Base-by-base conservation (phyloP, 345 rosid species). In the Geranium brycei region DNA sequence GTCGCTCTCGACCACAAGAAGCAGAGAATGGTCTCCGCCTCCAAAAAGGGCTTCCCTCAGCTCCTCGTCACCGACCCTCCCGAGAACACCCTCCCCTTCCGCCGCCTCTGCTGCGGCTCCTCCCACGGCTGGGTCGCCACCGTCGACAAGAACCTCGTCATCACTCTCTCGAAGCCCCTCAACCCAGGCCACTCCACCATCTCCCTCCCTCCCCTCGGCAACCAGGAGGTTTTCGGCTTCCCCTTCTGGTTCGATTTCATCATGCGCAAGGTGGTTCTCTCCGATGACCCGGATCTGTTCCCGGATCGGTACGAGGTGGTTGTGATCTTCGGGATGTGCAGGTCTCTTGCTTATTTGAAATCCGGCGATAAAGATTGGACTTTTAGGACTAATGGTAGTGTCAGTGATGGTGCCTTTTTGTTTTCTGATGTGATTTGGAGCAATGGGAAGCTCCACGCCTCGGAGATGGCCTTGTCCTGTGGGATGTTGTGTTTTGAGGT, bases 61-160 rank as follows among this genome's bases (percentile, higher is more conserved):
- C 4, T 3, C 19, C 31, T 40, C 16, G 51, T 14, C 53, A 63
- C 56, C 58, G 66, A 28, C 57, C 57, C 57, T 38, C 65, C 32
- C 23, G 28, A 19, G 17, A 38, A 0, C 17, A 31, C 31, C 13
- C 51, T 58, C n/a, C n/a, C 63, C 5, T 51, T 18, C 16, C 19
- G 62, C 38, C 62, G 62, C 3, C 53, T 47, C 28, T 66, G 62
- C 35, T 62, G 53, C 31, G 64, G 64, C 4, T 67, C 64, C 16
- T 67, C 64, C 0, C 65, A 61, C 31, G 65, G 70, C 2, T 67
- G 64, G 59, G 58, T 67, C 17, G 17, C 61, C 7, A 47, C 61
- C 41, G 19, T 67, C 17, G 70, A 67, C 64, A 17, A 51, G 51
- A 18, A 30, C 51, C 13, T 12, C 15, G 53, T 2, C 30, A 38